These are phyloP conservation scores for Ajuga chamaepitys DNA, from an alignment of 257 asterid genomes.

Conservation along the genomic window DNA sequence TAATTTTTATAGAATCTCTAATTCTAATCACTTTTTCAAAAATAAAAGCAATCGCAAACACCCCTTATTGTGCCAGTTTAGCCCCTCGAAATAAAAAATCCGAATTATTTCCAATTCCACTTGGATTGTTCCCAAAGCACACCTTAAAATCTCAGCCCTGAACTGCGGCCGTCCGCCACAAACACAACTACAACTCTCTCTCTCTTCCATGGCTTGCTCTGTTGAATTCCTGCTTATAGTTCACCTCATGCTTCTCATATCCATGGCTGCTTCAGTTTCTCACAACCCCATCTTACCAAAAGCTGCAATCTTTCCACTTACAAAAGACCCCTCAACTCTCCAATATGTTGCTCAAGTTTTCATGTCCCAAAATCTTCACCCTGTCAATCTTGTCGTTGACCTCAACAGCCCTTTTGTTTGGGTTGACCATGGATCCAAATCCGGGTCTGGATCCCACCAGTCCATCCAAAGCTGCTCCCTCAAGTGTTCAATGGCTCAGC, in stretches of 20 bases:
- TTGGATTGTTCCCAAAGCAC: too few species aligned
- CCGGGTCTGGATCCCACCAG: conserved; percentile 17
- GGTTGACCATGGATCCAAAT: conserved; percentile 28
- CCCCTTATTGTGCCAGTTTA: too few species aligned
- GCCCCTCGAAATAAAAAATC: too few species aligned
- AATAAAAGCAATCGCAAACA: too few species aligned
- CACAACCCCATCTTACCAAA: conserved; percentile 55
- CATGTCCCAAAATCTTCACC: conserved; percentile 29
- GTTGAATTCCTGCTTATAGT: conserved; percentile 15
- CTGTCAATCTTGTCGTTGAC: conserved; percentile 46
- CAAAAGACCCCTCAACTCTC: conserved; percentile 50
- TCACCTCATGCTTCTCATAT: conserved; percentile 15
- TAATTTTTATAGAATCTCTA: too few species aligned
- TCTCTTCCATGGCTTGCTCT: conserved; percentile 27
- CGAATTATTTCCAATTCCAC: too few species aligned
- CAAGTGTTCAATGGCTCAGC: conserved; percentile 56
- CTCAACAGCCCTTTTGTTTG: conserved; percentile 50
- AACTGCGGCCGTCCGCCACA: conserved; percentile 51
- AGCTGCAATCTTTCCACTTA: conserved; percentile 41
- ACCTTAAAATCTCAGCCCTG: conserved; percentile 24
- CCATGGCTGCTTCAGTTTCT: conserved; percentile 17
- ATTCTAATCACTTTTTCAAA: too few species aligned
- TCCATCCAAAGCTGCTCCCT: conserved; percentile 43
- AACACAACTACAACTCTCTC: neutral
- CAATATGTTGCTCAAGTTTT: conserved; percentile 45